Base-by-base conservation (phyloP, 306 rosid genomes). In the Cucumis melo region DNA sequence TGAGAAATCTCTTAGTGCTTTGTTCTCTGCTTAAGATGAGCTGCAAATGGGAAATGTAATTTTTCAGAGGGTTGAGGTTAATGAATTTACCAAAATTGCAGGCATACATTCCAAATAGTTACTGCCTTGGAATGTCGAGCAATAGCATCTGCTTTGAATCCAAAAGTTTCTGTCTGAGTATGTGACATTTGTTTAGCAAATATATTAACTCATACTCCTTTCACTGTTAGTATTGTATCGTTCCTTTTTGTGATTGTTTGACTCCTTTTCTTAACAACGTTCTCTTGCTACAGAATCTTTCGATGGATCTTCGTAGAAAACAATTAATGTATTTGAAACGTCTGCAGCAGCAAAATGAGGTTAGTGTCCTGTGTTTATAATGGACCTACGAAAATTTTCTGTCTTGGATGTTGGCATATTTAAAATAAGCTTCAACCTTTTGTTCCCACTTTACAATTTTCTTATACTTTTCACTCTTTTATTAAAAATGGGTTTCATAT, bases 311-410 rank as follows among this genome's bases (percentile, higher is more conserved):
- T 27, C 84, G 92, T 54, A 86, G 87, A 77, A 89, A 87, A 81
- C 97, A 91, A 73, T 91, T 93, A 20, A 57, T 85, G 70, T 89
- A 91, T 78, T 79, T 91, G 86, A 91, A 87, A 80, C 87, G 83
- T 44, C 68, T 91, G 82, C 89, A 76, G 89, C 89, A 91, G 82
- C 93, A 91, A 78, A 83, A 83, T 73, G 92, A 91, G 97, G 97
- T 91, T 54, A 58, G 50, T 80, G 68, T 9, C 38, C 41, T 34
- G n/a, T 74, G 36, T 75, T 51, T 68, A 56, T 2, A 6, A 13
- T 41, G 53, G 38, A 75, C 4, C n/a, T n/a, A n/a, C n/a, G n/a
- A n/a, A n/a, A n/a, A n/a, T n/a, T n/a, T n/a, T n/a, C n/a, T n/a
- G n/a, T n/a, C n/a, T n/a, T n/a, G n/a, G n/a, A n/a, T n/a, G n/a